Percentiles rank a stretch among this genome's conserved stretches.
phyloP scores from a whole-genome alignment of 83 land plant species.

The Isoetes engelmannii region DNA sequence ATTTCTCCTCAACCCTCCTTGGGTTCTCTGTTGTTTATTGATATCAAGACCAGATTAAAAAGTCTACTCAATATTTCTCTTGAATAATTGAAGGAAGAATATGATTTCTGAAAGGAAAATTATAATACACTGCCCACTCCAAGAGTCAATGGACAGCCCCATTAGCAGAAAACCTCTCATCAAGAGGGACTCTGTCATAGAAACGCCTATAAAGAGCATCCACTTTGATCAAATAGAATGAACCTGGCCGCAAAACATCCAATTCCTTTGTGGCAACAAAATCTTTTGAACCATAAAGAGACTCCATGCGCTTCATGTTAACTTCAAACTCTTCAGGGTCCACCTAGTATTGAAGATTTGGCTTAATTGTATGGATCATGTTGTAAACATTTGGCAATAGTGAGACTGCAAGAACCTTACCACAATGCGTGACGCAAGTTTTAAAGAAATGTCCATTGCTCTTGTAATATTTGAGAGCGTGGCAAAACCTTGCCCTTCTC shows the following conservation, averaged over 20 bases:
- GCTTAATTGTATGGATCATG: background rate
- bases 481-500: constrained; percentile 54
- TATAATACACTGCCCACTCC: too few species aligned
- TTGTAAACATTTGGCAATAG: background rate
- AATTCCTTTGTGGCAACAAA: constrained; percentile 59
- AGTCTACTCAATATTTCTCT: too few species aligned
- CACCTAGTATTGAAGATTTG: constrained; percentile 34
- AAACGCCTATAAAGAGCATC: constrained; percentile 79
- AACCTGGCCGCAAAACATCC: constrained; percentile 53
- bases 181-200: constrained; percentile 26
- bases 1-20: too few species aligned
- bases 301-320: constrained; percentile 80
- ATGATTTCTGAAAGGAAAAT: too few species aligned
- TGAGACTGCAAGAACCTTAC: constrained; percentile 32
- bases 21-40: too few species aligned
- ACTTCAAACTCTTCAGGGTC: constrained; percentile 65
- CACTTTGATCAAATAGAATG: constrained; percentile 72
- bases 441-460: constrained; percentile 54
- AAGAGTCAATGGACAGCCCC: too few species aligned
- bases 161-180: too few species aligned
- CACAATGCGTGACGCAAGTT: constrained; percentile 62
- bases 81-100: too few species aligned
- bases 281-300: constrained; percentile 79
- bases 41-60: too few species aligned
- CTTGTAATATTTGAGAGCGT: constrained; percentile 58